Base-by-base conservation (phyloP, 352 stramenopile genomes). In the Phytophthora foliorum region DNA sequence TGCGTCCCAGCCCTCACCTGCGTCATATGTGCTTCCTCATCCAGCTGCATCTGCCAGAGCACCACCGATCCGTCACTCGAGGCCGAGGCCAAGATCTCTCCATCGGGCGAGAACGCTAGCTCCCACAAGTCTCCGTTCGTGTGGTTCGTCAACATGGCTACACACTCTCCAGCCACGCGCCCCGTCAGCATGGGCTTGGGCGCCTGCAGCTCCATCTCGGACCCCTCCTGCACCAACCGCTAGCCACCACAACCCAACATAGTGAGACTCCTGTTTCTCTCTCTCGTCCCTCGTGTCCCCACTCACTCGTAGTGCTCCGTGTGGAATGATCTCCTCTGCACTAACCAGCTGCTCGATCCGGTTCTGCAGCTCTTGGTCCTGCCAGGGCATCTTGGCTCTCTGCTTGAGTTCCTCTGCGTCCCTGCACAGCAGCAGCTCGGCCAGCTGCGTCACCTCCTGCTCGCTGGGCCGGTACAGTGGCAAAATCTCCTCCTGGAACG, bases 71-170 rank as follows among this genome's bases (percentile, higher is more conserved):
- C 89, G 34, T 96, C 86, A 19, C 88, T 89, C 6, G 85, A 91
- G 4, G 86, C 85, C 2, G 89, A 96, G 17, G 90, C 90, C 57
- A 98, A 67, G 31, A 86, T 80, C 13, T 79, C 57, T 25, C 91
- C 92, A 60, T 95, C 65, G 0, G 91, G 90, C 6, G 89, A 93
- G 54, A 97, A 98, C 4, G 76, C 72, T 14, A 97, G 48, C 38
- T 92, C 80, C 58, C 77, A 78, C n/a, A 95, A 81, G 34, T 93
- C 83, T 27, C 71, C 74, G 8, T 69, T 50, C 11, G 61, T 81
- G 59, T 91, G 83, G 25, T 77, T 76, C 10, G 82, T 46, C 21
- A 93, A 49, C 1, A 92, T 52, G 0, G 72, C 68, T 0, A 80
- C 44, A 48, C 84, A 92, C 32, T 81, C 59, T 1, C 69, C 62